These are phyloP conservation scores for Candida sanyaensis DNA, from an alignment of 1,139 yeast species.

Conservation along the genomic window DNA sequence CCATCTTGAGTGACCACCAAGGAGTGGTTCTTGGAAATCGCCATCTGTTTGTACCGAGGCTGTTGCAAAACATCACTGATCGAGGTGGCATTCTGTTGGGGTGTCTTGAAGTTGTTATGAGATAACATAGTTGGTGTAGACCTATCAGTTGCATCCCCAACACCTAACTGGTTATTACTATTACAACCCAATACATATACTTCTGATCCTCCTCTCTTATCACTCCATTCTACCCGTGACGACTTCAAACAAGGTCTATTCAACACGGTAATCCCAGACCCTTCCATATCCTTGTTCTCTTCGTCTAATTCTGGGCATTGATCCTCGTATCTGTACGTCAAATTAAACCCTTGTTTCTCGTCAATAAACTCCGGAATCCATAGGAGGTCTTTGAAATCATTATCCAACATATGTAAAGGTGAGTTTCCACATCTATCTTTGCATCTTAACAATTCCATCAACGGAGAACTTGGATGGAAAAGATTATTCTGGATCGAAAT, in stretches of 20 bases:
- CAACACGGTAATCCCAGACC: background rate
- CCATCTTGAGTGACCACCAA: slow-evolving; percentile 58
- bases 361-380: slow-evolving; percentile 51
- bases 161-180: slow-evolving; percentile 63
- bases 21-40: slow-evolving; percentile 69
- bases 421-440: slow-evolving; percentile 71
- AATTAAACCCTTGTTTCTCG: slow-evolving; percentile 26
- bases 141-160: slow-evolving; percentile 68
- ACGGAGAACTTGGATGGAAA: slow-evolving; percentile 22
- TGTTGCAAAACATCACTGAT: slow-evolving; percentile 21
- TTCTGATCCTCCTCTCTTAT: slow-evolving; percentile 57
- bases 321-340: slow-evolving; percentile 23
- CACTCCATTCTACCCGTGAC: slow-evolving; percentile 32
- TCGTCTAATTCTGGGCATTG: slow-evolving; percentile 1
- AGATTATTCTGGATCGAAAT: slow-evolving; percentile 16
- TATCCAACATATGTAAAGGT: slow-evolving; percentile 58
- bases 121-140: slow-evolving; percentile 31
- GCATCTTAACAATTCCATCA: slow-evolving; percentile 46
- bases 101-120: slow-evolving; percentile 21
- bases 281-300: slow-evolving; percentile 2
- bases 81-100: slow-evolving; percentile 6
- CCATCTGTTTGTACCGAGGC: slow-evolving; percentile 47
- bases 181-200: slow-evolving; percentile 68
- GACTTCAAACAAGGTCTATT: slow-evolving; percentile 12
- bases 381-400: slow-evolving; percentile 39